Percentiles rank a stretch among this genome's conserved stretches.
These are phyloP conservation scores for Acmispon strigosus DNA, from an alignment of 306 rosid genomes.

Conservation along the genomic window DNA sequence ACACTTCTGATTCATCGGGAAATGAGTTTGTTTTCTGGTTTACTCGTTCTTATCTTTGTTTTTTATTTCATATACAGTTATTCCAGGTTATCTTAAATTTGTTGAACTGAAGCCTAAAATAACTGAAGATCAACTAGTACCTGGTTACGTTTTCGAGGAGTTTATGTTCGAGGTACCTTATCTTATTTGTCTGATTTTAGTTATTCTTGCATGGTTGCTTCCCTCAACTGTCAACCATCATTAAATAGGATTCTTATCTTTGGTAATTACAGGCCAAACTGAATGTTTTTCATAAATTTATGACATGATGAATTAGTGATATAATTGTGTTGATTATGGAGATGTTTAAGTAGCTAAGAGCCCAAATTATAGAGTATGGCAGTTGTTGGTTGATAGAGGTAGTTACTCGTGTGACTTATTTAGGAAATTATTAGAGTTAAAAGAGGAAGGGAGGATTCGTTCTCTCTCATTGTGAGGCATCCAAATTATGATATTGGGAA, in stretches of 20 bases:
- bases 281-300: too few relatives aligned
- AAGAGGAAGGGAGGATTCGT: too few relatives aligned
- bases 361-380: too few relatives aligned
- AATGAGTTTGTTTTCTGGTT: background rate
- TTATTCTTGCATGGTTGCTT: background rate
- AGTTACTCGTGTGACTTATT: too few relatives aligned
- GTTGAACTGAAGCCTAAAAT: conserved; percentile 25
- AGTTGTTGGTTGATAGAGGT: too few relatives aligned
- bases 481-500: too few relatives aligned
- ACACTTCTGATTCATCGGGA: background rate
- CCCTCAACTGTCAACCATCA: background rate
- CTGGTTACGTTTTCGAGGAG: conserved; percentile 34
- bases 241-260: background rate
- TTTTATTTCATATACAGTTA: conserved; percentile 22
- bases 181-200: background rate
- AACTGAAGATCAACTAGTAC: conserved; percentile 24
- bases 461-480: too few relatives aligned
- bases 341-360: too few relatives aligned
- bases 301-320: too few relatives aligned
- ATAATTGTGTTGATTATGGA: too few relatives aligned
- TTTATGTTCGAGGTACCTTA: conserved; percentile 42
- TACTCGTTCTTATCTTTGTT: background rate
- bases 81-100: conserved; percentile 24
- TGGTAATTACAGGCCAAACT: background rate
- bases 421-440: too few relatives aligned